Conservation (phyloP, 306 rosid species). For the Vicia faba region DNA sequence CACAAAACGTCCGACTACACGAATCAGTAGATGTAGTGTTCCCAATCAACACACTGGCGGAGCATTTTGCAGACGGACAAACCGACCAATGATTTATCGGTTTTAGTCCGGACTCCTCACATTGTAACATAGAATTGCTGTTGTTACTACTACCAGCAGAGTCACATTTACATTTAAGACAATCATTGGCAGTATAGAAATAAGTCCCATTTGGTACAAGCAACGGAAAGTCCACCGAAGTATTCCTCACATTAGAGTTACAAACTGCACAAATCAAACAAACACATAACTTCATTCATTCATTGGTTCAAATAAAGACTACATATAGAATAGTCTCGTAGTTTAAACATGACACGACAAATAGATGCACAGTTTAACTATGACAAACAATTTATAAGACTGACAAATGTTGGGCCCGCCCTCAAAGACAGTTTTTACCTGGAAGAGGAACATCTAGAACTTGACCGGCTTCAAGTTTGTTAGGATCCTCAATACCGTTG, state of each 20-base stretch:
- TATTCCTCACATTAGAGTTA: constrained; percentile 45
- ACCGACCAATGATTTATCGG: constrained; percentile 44
- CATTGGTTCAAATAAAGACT: not conserved
- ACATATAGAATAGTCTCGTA: too few relatives aligned
- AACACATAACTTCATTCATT: not conserved
- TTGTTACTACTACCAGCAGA: constrained; percentile 11
- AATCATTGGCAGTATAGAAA: constrained; percentile 59
- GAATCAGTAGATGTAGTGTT: constrained; percentile 37
- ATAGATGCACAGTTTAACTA: too few relatives aligned
- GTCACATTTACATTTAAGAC: constrained; percentile 70
- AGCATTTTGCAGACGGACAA: constrained; percentile 64
- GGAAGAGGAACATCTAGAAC: constrained; percentile 80
- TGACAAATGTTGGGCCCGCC: too few relatives aligned
- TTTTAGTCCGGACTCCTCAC: constrained; percentile 54
- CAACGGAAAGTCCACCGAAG: constrained; percentile 58
- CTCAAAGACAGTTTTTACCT: too few relatives aligned
- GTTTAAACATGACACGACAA: too few relatives aligned
- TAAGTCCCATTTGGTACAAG: constrained; percentile 58
- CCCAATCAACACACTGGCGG: constrained; percentile 43
- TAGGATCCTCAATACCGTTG: constrained; percentile 53
- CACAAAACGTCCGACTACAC: constrained; percentile 59
- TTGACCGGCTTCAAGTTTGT: constrained; percentile 47
- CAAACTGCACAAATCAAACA: constrained; percentile 56
- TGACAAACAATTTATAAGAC: too few relatives aligned
- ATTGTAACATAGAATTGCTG: constrained; percentile 57